Evolutionary conservation across 805 yeast species (phyloP).

Genomic region (Ogataea methylovora): DNA sequence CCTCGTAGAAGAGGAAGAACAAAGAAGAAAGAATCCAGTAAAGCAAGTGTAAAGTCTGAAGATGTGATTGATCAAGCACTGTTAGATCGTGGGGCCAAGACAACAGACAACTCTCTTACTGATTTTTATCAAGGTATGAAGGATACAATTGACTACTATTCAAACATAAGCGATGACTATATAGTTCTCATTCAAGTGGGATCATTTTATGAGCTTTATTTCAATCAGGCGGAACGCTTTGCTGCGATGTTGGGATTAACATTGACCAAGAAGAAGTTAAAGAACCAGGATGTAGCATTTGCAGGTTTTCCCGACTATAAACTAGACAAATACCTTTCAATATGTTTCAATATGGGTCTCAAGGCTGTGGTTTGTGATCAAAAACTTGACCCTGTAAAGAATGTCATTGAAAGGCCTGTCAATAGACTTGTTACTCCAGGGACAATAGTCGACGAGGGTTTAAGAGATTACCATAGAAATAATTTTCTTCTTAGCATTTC

Average conservation of each 20-base stretch:
- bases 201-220: slow-evolving; percentile 79
- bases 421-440: slow-evolving; percentile 88
- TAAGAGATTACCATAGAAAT: slow-evolving; percentile 63
- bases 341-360: slow-evolving; percentile 58
- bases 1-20: background rate
- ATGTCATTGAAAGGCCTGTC: slow-evolving; percentile 55
- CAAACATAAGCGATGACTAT: slow-evolving; percentile 21
- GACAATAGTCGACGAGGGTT: slow-evolving; percentile 79
- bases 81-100: slow-evolving; percentile 12
- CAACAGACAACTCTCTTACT: slow-evolving; percentile 13
- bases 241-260: slow-evolving; percentile 69
- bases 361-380: slow-evolving; percentile 86
- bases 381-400: slow-evolving; percentile 20
- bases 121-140: slow-evolving; percentile 24
- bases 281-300: slow-evolving; percentile 53
- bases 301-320: slow-evolving; percentile 84
- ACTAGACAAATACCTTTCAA: slow-evolving; percentile 63
- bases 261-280: slow-evolving; percentile 49
- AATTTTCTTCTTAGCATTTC: slow-evolving; percentile 64
- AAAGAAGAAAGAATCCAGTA: background rate
- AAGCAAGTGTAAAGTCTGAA: background rate
- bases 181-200: slow-evolving; percentile 79
- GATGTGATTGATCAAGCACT: slow-evolving; percentile 1
- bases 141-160: slow-evolving; percentile 18
- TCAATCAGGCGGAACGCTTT: slow-evolving; percentile 73